phyloP scores from a whole-genome alignment of 1,284 basidiomycete species.

The Marasmius fiardii region DNA sequence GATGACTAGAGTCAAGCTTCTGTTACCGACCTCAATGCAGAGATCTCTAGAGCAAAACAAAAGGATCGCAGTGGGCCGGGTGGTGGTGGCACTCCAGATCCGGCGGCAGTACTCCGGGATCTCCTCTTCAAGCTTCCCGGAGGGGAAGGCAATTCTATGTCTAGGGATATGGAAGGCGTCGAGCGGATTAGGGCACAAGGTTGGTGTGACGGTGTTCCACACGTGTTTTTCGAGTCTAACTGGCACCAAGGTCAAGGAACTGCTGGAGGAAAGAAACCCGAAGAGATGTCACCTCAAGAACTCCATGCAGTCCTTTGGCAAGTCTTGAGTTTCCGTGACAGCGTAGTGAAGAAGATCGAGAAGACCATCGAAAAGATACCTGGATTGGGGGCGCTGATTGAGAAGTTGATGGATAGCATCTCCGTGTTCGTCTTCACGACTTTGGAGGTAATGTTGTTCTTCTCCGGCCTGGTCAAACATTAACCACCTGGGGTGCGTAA shows the following conservation, averaged over 20 bases:
- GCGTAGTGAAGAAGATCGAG: slow-evolving; percentile 82
- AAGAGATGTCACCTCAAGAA: slow-evolving; percentile 88
- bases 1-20: slow-evolving; percentile 61
- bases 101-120: slow-evolving; percentile 45
- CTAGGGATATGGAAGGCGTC: slow-evolving; percentile 74
- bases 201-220: slow-evolving; percentile 32
- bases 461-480: slow-evolving; percentile 1
- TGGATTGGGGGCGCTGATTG: slow-evolving; percentile 67
- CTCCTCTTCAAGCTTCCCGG: slow-evolving; percentile 63
- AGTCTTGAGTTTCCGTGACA: slow-evolving; percentile 84
- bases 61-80: slow-evolving; percentile 41
- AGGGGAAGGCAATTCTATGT: slow-evolving; percentile 53
- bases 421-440: slow-evolving; percentile 82
- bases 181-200: slow-evolving; percentile 63
- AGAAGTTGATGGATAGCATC: slow-evolving; percentile 80
- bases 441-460: slow-evolving; percentile 46
- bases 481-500: not conserved
- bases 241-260: not conserved
- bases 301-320: slow-evolving; percentile 83
- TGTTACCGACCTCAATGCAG: slow-evolving; percentile 83
- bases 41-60: slow-evolving; percentile 68
- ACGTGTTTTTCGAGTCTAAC: not conserved
- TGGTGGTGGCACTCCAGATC: slow-evolving; percentile 23
- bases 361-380: slow-evolving; percentile 82
- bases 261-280: slow-evolving; percentile 54